These are phyloP conservation scores for Fibroporia radiculosa DNA, from an alignment of 768 basidiomycete genomes.

Conservation along the genomic window DNA sequence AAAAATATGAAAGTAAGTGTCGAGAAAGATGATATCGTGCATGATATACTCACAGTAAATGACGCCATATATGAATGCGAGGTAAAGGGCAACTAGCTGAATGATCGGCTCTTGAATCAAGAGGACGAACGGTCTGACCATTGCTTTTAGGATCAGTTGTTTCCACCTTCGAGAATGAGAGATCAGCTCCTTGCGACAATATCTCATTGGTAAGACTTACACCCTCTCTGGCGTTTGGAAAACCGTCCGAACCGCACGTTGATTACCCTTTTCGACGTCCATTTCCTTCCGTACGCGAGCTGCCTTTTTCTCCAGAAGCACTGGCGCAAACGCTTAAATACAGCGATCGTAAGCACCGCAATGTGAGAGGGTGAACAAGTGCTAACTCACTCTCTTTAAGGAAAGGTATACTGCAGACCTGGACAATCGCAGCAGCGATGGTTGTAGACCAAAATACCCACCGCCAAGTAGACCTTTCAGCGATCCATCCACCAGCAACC, in stretches of 20 bases:
- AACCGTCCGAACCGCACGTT: conserved; percentile 36
- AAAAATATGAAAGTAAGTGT: neutral
- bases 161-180: conserved; percentile 35
- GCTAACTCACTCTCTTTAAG: conserved; percentile 54
- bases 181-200: neutral
- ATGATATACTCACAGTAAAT: conserved; percentile 39
- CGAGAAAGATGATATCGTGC: neutral
- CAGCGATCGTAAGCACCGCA: neutral
- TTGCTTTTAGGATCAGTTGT: conserved; percentile 40
- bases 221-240: conserved; percentile 40
- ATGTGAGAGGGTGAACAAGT: neutral
- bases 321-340: conserved; percentile 21
- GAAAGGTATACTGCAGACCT: conserved; percentile 46
- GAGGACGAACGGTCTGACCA: conserved; percentile 62
- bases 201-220: neutral
- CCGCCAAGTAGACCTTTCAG: conserved; percentile 58
- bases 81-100: conserved; percentile 58
- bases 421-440: conserved; percentile 47
- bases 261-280: conserved; percentile 38
- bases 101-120: conserved; percentile 58
- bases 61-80: conserved; percentile 62
- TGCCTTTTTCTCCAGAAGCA: conserved; percentile 44
- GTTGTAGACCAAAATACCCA: conserved; percentile 78
- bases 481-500: conserved; percentile 59
- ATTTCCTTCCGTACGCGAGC: conserved; percentile 32